Percentiles rank a stretch among this genome's conserved stretches.
Evolutionary conservation across 1,284 basidiomycete species (phyloP).

Genomic region (Cutaneotrichosporon cavernicola): DNA sequence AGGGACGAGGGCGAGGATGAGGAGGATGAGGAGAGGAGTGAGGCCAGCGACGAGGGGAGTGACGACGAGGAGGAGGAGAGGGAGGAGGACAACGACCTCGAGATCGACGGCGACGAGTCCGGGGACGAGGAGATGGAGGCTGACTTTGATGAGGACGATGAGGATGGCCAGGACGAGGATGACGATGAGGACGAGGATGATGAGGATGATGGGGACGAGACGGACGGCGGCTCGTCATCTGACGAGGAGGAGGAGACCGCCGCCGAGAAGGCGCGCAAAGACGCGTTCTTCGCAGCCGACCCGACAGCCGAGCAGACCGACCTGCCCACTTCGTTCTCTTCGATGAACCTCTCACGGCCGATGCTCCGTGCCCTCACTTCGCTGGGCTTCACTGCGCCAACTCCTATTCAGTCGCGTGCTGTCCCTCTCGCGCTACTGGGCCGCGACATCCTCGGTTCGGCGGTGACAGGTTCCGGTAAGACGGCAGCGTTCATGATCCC

Average conservation of each 20-base stretch:
- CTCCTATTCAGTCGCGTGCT: constrained; percentile 89
- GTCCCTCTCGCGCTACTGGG: constrained; percentile 90
- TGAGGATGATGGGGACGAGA: constrained; percentile 33
- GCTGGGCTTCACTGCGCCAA: constrained; percentile 79
- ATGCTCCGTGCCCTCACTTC: constrained; percentile 80
- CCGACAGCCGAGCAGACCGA: constrained; percentile 51
- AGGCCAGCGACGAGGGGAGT: constrained; percentile 27
- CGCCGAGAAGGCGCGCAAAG: constrained; percentile 72
- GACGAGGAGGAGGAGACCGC: constrained; percentile 62
- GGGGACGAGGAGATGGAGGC: constrained; percentile 37
- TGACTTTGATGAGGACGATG: constrained; percentile 33
- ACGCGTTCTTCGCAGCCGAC: constrained; percentile 73
- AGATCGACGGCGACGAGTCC: constrained; percentile 41
- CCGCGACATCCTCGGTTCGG: constrained; percentile 91
- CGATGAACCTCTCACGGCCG: constrained; percentile 85
- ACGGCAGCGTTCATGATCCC: constrained; percentile 95
- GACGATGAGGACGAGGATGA: constrained; percentile 54
- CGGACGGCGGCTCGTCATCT: constrained; percentile 35
- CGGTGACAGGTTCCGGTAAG: constrained; percentile 94
- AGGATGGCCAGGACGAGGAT: constrained; percentile 41
- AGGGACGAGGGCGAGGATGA: constrained; percentile 34
- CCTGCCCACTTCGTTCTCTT: constrained; percentile 65
- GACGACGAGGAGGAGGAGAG: constrained; percentile 43
- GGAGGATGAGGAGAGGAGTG: constrained; percentile 29
- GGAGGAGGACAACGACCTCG: constrained; percentile 44